Evolutionary conservation across 441 rosid species (phyloP), one percentile per base, ranked within the genome.

Genomic region (Melastoma candidum): DNA sequence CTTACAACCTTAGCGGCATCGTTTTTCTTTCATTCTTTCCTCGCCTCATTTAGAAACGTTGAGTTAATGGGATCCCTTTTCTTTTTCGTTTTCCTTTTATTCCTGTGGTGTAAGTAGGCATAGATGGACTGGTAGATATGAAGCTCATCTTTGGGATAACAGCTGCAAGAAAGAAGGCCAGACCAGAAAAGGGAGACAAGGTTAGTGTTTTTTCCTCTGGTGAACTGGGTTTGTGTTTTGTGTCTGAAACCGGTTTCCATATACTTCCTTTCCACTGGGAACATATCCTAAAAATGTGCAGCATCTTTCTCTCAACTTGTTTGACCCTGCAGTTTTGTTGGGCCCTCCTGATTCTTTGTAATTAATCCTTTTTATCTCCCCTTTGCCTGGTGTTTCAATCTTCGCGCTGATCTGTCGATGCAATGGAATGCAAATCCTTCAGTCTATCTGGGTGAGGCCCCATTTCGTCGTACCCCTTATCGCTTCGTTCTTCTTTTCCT

Each of bases 81-180:
- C 45, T 60, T 12, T 27, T 51, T 12, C 63, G 57, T 68, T 25
- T 49, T 17, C 22, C 22, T 0, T 17, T 1, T 0, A 17, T 17
- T 17, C 22, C 22, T 17, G 22, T 17, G 22, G 11, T 24, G 26
- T 45, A 41, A 39, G 11, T 61, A 89, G 97, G 54, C 97, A 90
- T 65, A 66, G 97, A 68, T 92, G 90, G 95, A 85, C 96, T 1
- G 98, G 98, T 54, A 79, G 96, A 70, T 90, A 84, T 71, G 97
- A 90, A 74, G 97, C 97, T 63, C 97, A 90, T 77, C 78, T 90
- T 1, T 90, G 96, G 97, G 97, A 90, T 58, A 90, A 90, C 63
- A 90, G 88, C 73, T 90, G 97, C 78, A 87, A 89, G 83, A 83
- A 89, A 57, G 97, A 90, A 74, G 97, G 97, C n/a, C 97, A 90